Conservation (phyloP, 441 rosid genomes). For the Jatropha multifida region DNA sequence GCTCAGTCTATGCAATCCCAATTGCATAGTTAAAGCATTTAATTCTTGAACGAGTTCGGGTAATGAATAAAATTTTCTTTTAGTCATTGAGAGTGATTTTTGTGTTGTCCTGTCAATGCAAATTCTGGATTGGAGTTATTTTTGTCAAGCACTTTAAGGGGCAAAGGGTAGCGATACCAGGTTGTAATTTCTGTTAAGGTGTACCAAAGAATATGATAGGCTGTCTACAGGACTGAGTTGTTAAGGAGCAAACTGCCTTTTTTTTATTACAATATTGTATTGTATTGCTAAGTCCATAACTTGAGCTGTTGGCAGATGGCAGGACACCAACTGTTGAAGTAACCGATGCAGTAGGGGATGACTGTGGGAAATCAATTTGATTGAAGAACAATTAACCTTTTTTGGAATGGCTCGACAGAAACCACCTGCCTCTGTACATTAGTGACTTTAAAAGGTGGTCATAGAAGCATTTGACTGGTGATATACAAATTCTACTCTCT, state of each 20-base stretch:
- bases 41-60: not conserved
- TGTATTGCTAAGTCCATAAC: not conserved
- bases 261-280: not conserved
- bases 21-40: not conserved
- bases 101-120: no score
- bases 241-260: not conserved
- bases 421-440: constrained; percentile 40
- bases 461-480: constrained; percentile 33
- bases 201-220: no score
- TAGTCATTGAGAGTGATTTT: no score
- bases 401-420: constrained; percentile 19
- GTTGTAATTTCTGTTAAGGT: no score
- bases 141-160: no score
- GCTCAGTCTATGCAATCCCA: not conserved
- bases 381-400: constrained; percentile 15
- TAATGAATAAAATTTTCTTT: not conserved
- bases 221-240: no score
- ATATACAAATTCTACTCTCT: constrained; percentile 28
- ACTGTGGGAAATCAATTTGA: constrained; percentile 28
- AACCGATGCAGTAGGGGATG: constrained; percentile 25
- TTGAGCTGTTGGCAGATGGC: constrained; percentile 38
- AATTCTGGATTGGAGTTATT: no score
- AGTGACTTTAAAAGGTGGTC: constrained; percentile 33
- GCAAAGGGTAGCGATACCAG: no score
- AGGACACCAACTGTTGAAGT: constrained; percentile 27